phyloP scores from a whole-genome alignment of 768 basidiomycete genomes.

The Tylopilus balloui region DNA sequence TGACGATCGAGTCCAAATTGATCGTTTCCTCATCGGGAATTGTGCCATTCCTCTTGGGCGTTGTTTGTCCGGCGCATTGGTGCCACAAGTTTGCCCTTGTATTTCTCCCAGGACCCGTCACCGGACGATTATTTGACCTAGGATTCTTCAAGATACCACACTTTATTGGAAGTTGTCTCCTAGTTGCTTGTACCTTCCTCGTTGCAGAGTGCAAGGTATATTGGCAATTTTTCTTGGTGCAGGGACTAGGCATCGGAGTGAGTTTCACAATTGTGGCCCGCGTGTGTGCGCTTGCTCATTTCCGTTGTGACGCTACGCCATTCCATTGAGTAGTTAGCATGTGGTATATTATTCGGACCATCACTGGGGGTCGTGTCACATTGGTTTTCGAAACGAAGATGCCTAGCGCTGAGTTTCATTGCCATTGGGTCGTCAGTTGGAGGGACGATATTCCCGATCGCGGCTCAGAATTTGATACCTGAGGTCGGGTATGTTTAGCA shows the following conservation, averaged over 20 bases:
- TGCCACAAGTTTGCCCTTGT: constrained; percentile 53
- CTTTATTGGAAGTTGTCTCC: constrained; percentile 41
- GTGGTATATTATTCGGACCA: constrained; percentile 61
- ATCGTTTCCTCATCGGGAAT: no score
- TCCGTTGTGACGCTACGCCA: neutral
- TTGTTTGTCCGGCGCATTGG: no score
- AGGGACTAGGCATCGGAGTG: constrained; percentile 65
- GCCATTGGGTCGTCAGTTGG: constrained; percentile 67
- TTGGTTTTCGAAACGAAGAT: constrained; percentile 63
- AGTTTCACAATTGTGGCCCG: constrained; percentile 18
- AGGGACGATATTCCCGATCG: constrained; percentile 63
- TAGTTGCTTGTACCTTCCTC: constrained; percentile 59
- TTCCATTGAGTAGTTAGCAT: constrained; percentile 27
- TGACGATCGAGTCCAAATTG: no score
- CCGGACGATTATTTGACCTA: constrained; percentile 69
- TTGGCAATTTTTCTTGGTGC: constrained; percentile 77
- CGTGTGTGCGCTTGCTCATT: neutral
- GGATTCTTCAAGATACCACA: constrained; percentile 58
- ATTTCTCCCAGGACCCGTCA: constrained; percentile 57
- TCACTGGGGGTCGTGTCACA: constrained; percentile 58
- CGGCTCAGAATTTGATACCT: constrained; percentile 50
- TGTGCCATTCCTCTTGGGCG: no score
- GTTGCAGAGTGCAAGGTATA: constrained; percentile 65
- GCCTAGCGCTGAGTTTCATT: constrained; percentile 55
- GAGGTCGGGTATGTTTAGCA: constrained; percentile 46